Evolutionary conservation across 2,329 filamentous ascomycete species (phyloP).

Genomic region (Exophiala xenobiotica): DNA sequence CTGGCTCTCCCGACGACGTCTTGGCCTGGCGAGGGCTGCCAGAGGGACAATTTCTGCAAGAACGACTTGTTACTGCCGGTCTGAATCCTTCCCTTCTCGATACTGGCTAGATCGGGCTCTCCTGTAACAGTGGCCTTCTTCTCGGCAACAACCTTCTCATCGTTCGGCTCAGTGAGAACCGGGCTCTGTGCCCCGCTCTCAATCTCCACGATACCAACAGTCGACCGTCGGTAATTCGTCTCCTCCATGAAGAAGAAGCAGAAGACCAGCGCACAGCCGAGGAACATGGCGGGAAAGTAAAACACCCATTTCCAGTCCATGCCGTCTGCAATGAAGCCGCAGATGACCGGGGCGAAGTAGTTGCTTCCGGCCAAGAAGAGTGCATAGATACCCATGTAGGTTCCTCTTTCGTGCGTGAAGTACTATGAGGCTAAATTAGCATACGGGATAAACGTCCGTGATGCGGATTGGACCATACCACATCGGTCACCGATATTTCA

Average conservation of each 20-base stretch:
- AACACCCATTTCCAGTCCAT: conserved; percentile 32
- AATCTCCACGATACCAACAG: conserved; percentile 13
- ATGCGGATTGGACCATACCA: conserved; percentile 28
- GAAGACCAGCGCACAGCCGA: conserved; percentile 17
- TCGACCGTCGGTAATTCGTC: conserved; percentile 20
- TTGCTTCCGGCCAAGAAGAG: conserved; percentile 27
- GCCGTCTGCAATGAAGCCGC: conserved; percentile 28
- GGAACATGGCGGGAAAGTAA: conserved; percentile 20
- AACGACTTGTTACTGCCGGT: conserved; percentile 18
- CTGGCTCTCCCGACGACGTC: conserved; percentile 11
- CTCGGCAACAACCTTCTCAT: conserved; percentile 4
- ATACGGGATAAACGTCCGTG: background rate
- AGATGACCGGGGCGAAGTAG: conserved; percentile 40
- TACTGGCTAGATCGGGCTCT: background rate
- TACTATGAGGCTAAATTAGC: too few species aligned
- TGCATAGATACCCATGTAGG: conserved; percentile 27
- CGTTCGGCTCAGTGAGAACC: background rate
- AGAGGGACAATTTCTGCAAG: conserved; percentile 20
- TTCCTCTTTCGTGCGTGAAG: conserved; percentile 28
- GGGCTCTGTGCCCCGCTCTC: conserved; percentile 14
- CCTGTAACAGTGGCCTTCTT: conserved; percentile 1
- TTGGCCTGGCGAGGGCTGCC: conserved; percentile 18
- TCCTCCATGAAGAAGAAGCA: conserved; percentile 29
- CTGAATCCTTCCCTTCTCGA: conserved; percentile 9
- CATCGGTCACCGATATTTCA: conserved; percentile 48